Evolutionary conservation across 495 filamentous ascomycete species (phyloP).

Genomic region (Aspergillus incahuasiensis): DNA sequence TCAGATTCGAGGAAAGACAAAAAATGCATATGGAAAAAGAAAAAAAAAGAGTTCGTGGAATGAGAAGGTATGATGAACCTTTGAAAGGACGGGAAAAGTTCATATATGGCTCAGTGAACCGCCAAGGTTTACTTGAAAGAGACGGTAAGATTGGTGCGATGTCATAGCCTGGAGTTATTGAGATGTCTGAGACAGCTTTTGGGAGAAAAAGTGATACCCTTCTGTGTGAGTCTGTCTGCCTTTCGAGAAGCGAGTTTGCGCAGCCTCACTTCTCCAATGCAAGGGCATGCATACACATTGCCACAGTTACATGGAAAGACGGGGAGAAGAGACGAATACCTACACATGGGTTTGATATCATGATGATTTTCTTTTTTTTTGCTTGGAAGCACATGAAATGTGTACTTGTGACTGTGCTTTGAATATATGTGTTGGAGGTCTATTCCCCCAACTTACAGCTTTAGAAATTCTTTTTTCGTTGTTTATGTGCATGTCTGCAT

Average conservation of each 20-base stretch:
- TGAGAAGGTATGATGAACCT: slow-evolving; percentile 13
- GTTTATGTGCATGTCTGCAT: slow-evolving; percentile 15
- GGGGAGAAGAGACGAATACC: slow-evolving; percentile 18
- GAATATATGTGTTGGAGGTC: slow-evolving; percentile 31
- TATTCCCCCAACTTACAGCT: slow-evolving; percentile 33
- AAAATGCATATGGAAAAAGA: slow-evolving; percentile 14
- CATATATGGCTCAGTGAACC: slow-evolving; percentile 22
- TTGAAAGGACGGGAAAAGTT: slow-evolving; percentile 32
- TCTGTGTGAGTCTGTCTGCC: slow-evolving; percentile 46
- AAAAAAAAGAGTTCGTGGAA: slow-evolving; percentile 5
- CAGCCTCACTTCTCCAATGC: slow-evolving; percentile 35
- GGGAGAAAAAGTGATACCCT: slow-evolving; percentile 50
- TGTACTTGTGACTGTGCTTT: slow-evolving; percentile 25
- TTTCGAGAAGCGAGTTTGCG: slow-evolving; percentile 39
- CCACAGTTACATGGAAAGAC: slow-evolving; percentile 24
- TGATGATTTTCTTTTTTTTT: slow-evolving; percentile 24
- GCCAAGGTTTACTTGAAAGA: slow-evolving; percentile 33
- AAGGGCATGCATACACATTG: slow-evolving; percentile 27
- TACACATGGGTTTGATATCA: slow-evolving; percentile 33
- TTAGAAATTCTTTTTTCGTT: slow-evolving; percentile 33
- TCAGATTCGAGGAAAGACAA: slow-evolving; percentile 18
- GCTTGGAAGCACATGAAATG: slow-evolving; percentile 23
- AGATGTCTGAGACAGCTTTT: slow-evolving; percentile 46
- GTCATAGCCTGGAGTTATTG: slow-evolving; percentile 42
- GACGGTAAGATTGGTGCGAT: slow-evolving; percentile 29